Evolutionary conservation across 2,329 filamentous ascomycete genomes (phyloP).

Genomic region (Sordariomycetes sp.): DNA sequence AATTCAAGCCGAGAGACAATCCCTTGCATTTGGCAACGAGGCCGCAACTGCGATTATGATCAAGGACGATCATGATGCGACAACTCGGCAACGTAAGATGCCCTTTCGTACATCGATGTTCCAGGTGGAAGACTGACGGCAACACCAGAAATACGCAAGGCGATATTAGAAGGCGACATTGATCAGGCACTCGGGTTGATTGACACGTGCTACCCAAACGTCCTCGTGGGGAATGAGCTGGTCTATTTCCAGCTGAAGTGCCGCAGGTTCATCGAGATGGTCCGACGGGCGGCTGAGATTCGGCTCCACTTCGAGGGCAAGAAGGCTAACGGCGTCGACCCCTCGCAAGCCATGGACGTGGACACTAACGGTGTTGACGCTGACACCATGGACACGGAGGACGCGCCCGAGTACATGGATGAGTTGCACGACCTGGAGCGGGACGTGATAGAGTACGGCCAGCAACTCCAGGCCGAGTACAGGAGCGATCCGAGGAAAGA

Average conservation of each 20-base stretch:
- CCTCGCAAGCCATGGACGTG: constrained; percentile 39
- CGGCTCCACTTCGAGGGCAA: constrained; percentile 31
- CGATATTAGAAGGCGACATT: constrained; percentile 84
- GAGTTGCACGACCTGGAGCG: constrained; percentile 38
- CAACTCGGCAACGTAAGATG: constrained; percentile 66
- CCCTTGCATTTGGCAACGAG: constrained; percentile 46
- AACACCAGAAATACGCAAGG: constrained; percentile 61
- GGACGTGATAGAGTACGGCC: constrained; percentile 67
- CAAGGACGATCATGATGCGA: constrained; percentile 73
- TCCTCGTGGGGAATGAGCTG: constrained; percentile 67
- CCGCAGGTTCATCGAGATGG: constrained; percentile 92
- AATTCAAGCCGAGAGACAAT: constrained; percentile 58
- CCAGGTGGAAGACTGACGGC: neutral
- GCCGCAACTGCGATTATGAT: constrained; percentile 47
- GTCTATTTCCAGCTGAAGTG: constrained; percentile 83
- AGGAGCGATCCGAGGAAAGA: constrained; percentile 55
- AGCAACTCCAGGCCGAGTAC: constrained; percentile 66
- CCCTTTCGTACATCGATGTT: neutral
- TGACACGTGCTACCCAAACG: constrained; percentile 62
- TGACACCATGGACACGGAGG: constrained; percentile 43
- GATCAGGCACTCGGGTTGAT: constrained; percentile 80
- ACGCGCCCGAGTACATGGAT: constrained; percentile 17
- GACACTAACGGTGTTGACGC: constrained; percentile 33
- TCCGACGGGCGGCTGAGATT: constrained; percentile 58
- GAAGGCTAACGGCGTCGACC: constrained; percentile 24